Conservation (phyloP, 345 rosid species). For the Orychophragmus violaceus region DNA sequence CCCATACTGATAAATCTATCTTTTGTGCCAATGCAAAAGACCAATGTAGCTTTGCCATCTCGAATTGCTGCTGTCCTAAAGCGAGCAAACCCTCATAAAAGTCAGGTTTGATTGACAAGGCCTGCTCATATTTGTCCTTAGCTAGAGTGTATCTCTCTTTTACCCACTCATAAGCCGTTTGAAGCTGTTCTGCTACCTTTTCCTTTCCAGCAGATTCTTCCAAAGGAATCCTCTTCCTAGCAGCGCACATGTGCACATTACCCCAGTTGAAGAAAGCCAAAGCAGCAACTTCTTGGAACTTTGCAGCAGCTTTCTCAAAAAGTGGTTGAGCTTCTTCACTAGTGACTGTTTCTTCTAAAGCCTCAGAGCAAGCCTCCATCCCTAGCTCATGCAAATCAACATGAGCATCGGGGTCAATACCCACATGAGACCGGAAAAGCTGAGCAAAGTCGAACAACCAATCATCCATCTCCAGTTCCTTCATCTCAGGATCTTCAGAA, state of each 20-base stretch:
- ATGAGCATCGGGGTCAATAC: constrained; percentile 96
- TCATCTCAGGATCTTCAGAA: constrained; percentile 65
- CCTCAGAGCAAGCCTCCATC: constrained; percentile 98
- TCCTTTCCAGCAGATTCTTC: constrained; percentile 73
- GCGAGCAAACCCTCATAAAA: constrained; percentile 96
- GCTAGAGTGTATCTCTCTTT: constrained; percentile 85
- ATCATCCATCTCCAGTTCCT: constrained; percentile 95
- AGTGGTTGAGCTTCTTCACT: constrained; percentile 19
- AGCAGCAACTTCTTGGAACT: constrained; percentile 98
- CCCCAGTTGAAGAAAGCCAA: constrained; percentile 98
- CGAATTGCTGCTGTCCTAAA: constrained; percentile 91
- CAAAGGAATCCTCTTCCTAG: constrained; percentile 88
- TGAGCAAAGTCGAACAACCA: constrained; percentile 98
- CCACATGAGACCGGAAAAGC: constrained; percentile 80
- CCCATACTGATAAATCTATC: constrained; percentile 72
- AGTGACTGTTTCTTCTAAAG: constrained; percentile 91
- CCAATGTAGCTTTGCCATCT: constrained; percentile 99
- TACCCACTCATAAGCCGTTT: constrained; percentile 85
- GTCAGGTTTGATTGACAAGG: constrained; percentile 77
- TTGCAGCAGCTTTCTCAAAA: constrained; percentile 73
- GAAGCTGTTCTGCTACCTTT: constrained; percentile 63
- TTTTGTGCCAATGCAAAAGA: constrained; percentile 76
- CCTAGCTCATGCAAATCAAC: constrained; percentile 92
- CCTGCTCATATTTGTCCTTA: constrained; percentile 68
- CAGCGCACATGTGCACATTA: constrained; percentile 96